Evolutionary conservation across 2,329 filamentous ascomycete genomes (phyloP), one percentile per base, ranked within the genome.

Genomic region (Chrysoporthe deuterocubensis): DNA sequence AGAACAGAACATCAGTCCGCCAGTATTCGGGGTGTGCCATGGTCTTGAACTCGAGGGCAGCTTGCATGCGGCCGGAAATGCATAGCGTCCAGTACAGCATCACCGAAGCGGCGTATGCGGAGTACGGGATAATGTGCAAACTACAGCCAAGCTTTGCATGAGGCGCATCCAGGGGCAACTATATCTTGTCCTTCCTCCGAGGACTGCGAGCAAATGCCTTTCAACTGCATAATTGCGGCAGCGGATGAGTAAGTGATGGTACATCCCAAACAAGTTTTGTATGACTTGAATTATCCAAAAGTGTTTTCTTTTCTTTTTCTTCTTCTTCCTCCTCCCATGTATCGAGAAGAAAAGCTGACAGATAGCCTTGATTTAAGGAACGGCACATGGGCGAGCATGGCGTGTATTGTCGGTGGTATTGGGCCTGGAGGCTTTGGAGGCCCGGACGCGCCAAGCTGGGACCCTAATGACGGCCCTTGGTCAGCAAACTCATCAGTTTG

Each of bases 51-150:
- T 58, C 65, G 4, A 46, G 43, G 32, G 65, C 50, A 1, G 65
- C 65, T 11, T 67, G 65, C n/a, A 67, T 67, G 65, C 65, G 42
- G 42, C 59, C 64, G 1, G 8, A 5, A 3, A 32, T 65, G 1
- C 16, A 42, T 18, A 18, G 14, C 56, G 4, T 21, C 18, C 7
- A 37, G 32, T 40, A 43, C 37, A 54, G 54, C 43, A 18, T 14
- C 2, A 37, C 21, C 16, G 52, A 37, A 3, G 14, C 9, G 21
- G 52, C 26, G 1, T 26, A 37, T 26, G 32, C 21, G 4, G 1
- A 3, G 4, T 57, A 11, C n/a, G 56, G 63, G n/a, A 1, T 1
- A 26, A 2, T 65, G 11, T 14, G 14, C 60, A 9, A 16, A 65
- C 9, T 65, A 52, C 34, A 16, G 34, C 18, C 54, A 50, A 21